A percentile compares a stretch with the other conserved stretches of the same genome.
These are phyloP conservation scores for Dichotomocladium elegans DNA, from an alignment of 371 early-diverging fungal species.

Conservation along the genomic window DNA sequence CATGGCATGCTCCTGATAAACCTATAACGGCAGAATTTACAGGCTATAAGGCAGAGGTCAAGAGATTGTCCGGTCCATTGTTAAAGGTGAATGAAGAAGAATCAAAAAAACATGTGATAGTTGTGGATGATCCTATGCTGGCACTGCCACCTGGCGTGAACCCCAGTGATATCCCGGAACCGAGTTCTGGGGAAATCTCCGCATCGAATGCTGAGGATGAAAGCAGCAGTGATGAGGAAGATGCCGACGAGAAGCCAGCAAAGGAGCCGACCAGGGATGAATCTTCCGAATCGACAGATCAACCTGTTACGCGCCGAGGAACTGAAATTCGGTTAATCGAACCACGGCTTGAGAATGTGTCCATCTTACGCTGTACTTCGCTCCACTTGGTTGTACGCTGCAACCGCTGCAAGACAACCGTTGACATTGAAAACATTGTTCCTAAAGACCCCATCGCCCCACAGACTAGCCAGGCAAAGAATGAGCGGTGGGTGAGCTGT, in stretches of 20 bases:
- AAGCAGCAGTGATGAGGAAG: constrained; percentile 21
- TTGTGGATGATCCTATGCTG: constrained; percentile 31
- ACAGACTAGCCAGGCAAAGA: constrained; percentile 3
- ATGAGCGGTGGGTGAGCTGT: constrained; percentile 63
- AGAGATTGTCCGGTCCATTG: neutral
- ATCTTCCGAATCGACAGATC: constrained; percentile 14
- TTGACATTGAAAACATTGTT: constrained; percentile 51
- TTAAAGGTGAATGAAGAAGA: constrained; percentile 9
- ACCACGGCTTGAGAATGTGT: constrained; percentile 52
- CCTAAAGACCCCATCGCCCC: constrained; percentile 25
- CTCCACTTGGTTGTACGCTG: constrained; percentile 70
- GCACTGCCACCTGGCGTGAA: constrained; percentile 4
- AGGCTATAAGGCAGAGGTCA: too few relatives aligned
- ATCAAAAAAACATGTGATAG: constrained; percentile 24
- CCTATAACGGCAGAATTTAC: too few relatives aligned
- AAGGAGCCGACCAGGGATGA: constrained; percentile 8
- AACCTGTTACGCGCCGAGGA: constrained; percentile 42
- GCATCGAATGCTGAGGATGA: neutral
- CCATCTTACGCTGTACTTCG: constrained; percentile 57
- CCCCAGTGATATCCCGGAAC: neutral
- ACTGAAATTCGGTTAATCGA: constrained; percentile 69
- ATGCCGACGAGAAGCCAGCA: constrained; percentile 16
- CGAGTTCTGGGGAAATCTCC: neutral
- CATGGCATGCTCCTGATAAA: neutral
- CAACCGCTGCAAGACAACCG: constrained; percentile 62